Percentiles rank a stretch among this genome's conserved stretches.
Conservation (phyloP, 2,329 filamentous ascomycete genomes). For the Phyllosticta citriasiana region DNA sequence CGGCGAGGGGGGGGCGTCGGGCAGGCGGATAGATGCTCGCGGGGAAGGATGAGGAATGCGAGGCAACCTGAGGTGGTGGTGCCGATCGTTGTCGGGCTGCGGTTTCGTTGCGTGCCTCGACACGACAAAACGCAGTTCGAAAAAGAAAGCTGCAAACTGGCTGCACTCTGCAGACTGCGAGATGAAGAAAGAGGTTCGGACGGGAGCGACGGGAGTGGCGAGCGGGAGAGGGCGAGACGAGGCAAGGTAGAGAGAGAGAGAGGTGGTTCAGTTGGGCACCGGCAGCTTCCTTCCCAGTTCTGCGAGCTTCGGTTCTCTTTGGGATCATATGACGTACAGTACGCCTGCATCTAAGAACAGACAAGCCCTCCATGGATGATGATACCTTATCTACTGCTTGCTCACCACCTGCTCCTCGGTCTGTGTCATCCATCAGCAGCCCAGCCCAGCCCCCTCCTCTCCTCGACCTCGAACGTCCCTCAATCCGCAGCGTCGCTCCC, state of each 20-base stretch:
- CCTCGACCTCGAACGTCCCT: neutral
- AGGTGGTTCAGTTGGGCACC: neutral
- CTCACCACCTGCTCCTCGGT: neutral
- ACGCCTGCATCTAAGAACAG: neutral
- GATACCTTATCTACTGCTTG: neutral
- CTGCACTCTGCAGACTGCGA: neutral
- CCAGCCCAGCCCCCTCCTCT: neutral
- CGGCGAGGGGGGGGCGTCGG: neutral
- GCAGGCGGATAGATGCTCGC: neutral
- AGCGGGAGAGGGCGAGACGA: constrained; percentile 1
- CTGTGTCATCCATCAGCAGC: neutral
- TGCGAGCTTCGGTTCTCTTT: constrained; percentile 1
- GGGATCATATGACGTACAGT: constrained; percentile 9
- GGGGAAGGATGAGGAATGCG: neutral
- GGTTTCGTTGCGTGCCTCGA: neutral
- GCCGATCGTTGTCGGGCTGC: neutral
- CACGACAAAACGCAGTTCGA: neutral
- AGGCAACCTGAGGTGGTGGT: neutral
- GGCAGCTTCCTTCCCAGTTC: constrained; percentile 9
- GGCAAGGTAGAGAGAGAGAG: neutral
- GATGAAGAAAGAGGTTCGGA: neutral
- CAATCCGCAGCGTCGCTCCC: neutral
- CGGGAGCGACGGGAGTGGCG: neutral
- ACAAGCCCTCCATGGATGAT: no score
- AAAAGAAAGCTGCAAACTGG: neutral